Evolutionary conservation across 768 basidiomycete genomes (phyloP), one percentile per base, ranked within the genome.

Genomic region (Boletus vinaceobasis): DNA sequence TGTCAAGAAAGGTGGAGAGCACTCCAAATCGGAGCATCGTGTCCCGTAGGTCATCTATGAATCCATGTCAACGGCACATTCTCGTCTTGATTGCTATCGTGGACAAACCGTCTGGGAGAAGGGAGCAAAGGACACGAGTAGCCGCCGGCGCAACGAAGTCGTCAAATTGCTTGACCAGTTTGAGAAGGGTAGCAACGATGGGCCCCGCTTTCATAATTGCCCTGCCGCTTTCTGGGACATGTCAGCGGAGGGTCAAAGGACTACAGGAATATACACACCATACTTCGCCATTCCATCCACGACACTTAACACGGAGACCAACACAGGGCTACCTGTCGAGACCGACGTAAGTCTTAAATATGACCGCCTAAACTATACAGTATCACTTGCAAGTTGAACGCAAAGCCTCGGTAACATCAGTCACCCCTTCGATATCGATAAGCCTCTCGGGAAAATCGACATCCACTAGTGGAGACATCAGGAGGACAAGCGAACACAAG

Each of bases 101-200:
- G 39, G 15, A 52, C 48, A 17, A 31, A 69, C 69, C 50, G n/a
- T 71, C 63, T 27, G 42, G 50, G 17, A 63, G 63, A 21, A 69
- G 56, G 17, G 59, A 56, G 19, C 67, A 65, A 23, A 69, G 54
- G 1, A 65, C 61, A 17, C 59, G 65, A 3, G 52, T 59, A 11
- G 70, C 69, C 15, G 63, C 63, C 1, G 67, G 67, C 19, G 68
- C 58, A 7, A 70, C 68, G 33, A 65, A 67, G 42, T 71, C 65
- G 35, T 71, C 70, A 27, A 35, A 58, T n/a, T 54, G 51, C 29
- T 52, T 53, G 38, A 61, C 46, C 11, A 70, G 43, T 33, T 48
- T 66, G 45, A 67, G 45, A 37, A 70, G 58, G 0, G 58, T 60
- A 9, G 51, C 37, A 7, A 64, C 23, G 1, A 50, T 58, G 1